Base-by-base conservation (phyloP, 768 basidiomycete species). In the Infundibulicybe gibba region DNA sequence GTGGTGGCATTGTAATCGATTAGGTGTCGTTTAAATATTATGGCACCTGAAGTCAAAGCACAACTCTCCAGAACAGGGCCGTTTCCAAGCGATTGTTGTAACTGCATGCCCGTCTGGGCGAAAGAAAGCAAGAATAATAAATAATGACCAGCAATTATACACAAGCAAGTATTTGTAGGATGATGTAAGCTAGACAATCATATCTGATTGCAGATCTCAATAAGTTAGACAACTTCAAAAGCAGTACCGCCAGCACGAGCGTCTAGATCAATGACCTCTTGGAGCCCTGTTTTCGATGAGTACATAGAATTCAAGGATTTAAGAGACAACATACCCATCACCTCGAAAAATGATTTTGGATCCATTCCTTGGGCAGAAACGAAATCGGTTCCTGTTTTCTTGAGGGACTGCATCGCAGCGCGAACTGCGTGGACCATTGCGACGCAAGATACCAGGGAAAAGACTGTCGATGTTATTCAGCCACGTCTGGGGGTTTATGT, bases 311-410 rank as follows among this genome's bases (percentile, higher is more conserved):
- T 32, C n/a, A 17, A 35, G 12, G 17, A 8, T 33, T 16, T 33
- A 17, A 47, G 32, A 17, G 2, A 31, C 9, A 21, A 55, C 74
- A 39, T 60, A 83, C 83, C 84, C 83, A 87, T 83, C 44, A 86
- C 81, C 57, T 84, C 77, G 61, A 89, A 88, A 73, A 88, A 88
- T 38, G 77, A 72, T 57, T 82, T 84, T 5, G 87, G 87, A 54
- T 87, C 84, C 86, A 88, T 87, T 15, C 86, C 81, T 52, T 71
- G 67, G 14, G 74, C 70, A 15, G 71, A 66, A 15, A 61, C 47
- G 59, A 83, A 86, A 59, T 89, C 87, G 4, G 86, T 88, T 6
- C 87, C 87, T 2, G 85, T 87, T 67, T 85, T 85, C 68, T 83
- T 86, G 38, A 89, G 64, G 0, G 81, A 79, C n/a, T 75, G 75